Percentiles rank a stretch among this genome's conserved stretches.
These are phyloP conservation scores for Musa balbisiana DNA, from an alignment of 202 grass and related monocot species.

Conservation along the genomic window DNA sequence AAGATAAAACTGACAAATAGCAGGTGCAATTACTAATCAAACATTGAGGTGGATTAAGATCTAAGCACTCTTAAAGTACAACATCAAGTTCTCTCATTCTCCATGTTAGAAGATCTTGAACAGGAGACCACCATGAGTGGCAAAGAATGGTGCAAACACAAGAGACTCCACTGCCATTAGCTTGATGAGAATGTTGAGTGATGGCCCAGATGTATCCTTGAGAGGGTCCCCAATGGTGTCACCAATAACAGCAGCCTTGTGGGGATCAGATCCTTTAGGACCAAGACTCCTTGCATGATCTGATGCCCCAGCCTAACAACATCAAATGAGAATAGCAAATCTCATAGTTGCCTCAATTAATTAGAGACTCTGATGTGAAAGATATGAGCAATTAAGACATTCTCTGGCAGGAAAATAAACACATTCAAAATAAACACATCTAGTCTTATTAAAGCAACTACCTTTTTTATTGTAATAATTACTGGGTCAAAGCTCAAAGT, in stretches of 20 bases:
- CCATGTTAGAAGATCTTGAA: constrained; percentile 13
- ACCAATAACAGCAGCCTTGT: constrained; percentile 8
- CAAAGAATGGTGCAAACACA: constrained; percentile 18
- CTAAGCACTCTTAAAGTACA: not conserved
- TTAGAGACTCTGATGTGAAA: no score
- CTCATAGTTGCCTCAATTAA: not conserved
- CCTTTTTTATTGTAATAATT: no score
- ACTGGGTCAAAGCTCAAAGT: no score
- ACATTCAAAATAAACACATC: no score
- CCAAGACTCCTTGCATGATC: not conserved
- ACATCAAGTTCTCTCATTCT: not conserved
- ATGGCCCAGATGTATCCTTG: constrained; percentile 13
- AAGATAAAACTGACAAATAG: no score
- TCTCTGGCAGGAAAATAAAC: no score
- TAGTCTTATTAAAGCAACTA: no score
- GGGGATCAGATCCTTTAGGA: constrained; percentile 8
- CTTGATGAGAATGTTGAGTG: constrained; percentile 18
- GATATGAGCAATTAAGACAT: no score
- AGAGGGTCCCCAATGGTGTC: constrained; percentile 11
- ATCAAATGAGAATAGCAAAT: not conserved
- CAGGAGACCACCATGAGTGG: constrained; percentile 12
- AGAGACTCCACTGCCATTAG: constrained; percentile 22
- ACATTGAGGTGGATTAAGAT: not conserved
- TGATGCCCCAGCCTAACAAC: constrained; percentile 6
- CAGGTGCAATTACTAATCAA: no score